Evolutionary conservation across 2,329 filamentous ascomycete species (phyloP), one percentile per base, ranked within the genome.

Genomic region (Exophiala aquamarina): DNA sequence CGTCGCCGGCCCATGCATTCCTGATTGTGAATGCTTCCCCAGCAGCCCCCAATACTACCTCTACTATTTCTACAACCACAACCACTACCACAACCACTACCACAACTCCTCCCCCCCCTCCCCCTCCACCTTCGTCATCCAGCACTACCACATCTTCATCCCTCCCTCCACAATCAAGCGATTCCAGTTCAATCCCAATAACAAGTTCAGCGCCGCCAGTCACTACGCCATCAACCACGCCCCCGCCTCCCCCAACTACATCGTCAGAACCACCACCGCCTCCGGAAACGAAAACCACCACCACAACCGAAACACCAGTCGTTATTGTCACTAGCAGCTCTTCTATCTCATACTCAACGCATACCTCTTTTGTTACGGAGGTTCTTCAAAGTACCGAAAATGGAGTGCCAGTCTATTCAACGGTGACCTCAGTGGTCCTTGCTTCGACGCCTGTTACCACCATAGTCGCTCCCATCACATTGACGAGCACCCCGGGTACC

Each of bases 121-220:
- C 29, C 17, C 28, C 43, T 34, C 31, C 46, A 29, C 21, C 47
- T 17, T 44, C 50, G 10, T 44, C 47, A 10, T 20, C 49, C 20
- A 48, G 45, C 15, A 39, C 41, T 19, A 37, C 35, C 18, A 37
- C 26, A 48, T 15, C 47, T 38, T 48, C 21, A 51, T 44, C 38
- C 31, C 44, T 44, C 40, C 47, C 13, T 35, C 21, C 21, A 50
- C 37, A 34, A 19, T 20, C 35, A 9, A 37, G 15, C 18, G 35
- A 37, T 4, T 45, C 52, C 8, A 47, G 21, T 83, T 86, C 55
- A 95, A 96, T 68, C 82, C 96, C 42, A 96, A 31, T 44, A 44
- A 43, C 45, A 35, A 35, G 18, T 49, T 43, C 52, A 31, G 34
- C 44, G 36, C 19, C 34, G 36, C 33, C 44, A 51, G 40, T 44